Percentiles rank a stretch among this genome's conserved stretches.
Evolutionary conservation across 2,329 filamentous ascomycete species (phyloP).

Genomic region (Talaromyces sp.): DNA sequence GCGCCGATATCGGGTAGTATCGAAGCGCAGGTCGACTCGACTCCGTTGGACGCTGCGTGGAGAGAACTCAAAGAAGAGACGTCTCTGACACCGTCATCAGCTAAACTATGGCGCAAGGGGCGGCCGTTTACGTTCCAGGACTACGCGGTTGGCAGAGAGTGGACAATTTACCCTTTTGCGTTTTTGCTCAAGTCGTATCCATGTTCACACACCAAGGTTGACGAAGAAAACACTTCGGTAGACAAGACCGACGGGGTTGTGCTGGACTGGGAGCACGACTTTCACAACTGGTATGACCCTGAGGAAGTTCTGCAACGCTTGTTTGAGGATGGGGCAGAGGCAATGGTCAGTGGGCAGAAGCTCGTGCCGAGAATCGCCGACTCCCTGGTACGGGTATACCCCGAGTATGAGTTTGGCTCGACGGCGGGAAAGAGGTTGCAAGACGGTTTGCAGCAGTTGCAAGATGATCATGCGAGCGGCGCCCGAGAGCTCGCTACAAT

Average conservation of each 20-base stretch:
- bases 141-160: constrained; percentile 49
- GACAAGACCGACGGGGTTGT: constrained; percentile 49
- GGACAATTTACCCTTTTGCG: constrained; percentile 61
- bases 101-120: constrained; percentile 53
- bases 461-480: constrained; percentile 55
- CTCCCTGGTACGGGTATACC: constrained; percentile 57
- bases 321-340: constrained; percentile 31
- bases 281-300: constrained; percentile 55
- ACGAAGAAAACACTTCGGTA: constrained; percentile 18
- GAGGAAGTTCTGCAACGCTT: constrained; percentile 34
- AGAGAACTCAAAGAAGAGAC: constrained; percentile 63
- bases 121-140: constrained; percentile 58
- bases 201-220: not conserved
- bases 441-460: constrained; percentile 47
- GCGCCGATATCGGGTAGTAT: constrained; percentile 62
- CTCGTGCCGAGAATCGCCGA: constrained; percentile 57
- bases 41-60: constrained; percentile 55
- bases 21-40: constrained; percentile 46
- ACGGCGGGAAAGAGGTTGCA: constrained; percentile 45
- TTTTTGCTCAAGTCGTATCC: constrained; percentile 41
- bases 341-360: constrained; percentile 29
- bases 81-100: constrained; percentile 42
- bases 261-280: constrained; percentile 61
- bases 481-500: constrained; percentile 55
- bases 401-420: constrained; percentile 49